Base-by-base conservation (phyloP, 768 basidiomycete genomes). In the Rubroboletus satanas region DNA sequence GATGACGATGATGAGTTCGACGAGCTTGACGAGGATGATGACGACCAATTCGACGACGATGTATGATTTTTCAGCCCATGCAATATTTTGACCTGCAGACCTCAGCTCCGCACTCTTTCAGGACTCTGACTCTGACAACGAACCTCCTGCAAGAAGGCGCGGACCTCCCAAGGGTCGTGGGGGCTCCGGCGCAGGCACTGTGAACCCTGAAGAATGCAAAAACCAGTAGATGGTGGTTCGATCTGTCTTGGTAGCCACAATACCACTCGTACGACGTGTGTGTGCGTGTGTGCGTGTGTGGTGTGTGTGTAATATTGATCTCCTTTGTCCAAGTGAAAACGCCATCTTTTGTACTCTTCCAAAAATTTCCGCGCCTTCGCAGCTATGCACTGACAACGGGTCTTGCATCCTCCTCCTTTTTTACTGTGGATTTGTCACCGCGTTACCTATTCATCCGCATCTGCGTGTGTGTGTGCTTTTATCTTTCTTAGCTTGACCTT, bases 121-220 rank as follows among this genome's bases (percentile, higher is more conserved):
- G 80, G 85, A 88, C 26, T 84, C 83, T 42, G 87, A 89, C 48
- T 85, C 83, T 17, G 90, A 91, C 21, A 66, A 66, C 14, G 87
- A 88, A 18, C 73, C 79, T 46, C 83, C 85, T 15, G 75, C 78
- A 49, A 79, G 80, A 62, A 78, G 82, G 54, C 82, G 83, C 52
- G 81, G 71, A 23, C 79, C 79, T 58, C 77, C 83, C 61, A 87
- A 83, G 71, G 79, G 79, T 47, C 79, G 81, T 53, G 76, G 74
- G 38, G 78, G 73, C 18, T 71, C 73, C 8, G 60, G 66, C 32
- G 73, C 70, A 8, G 78, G 72, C 44, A 71, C 70, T n/a, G 64
- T 70, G 35, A 80, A 80, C 61, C 83, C 90, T 1, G 87, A 92
- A 67, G 93, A 95, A 71, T 95, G 93, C 80, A 92, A 93, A 77